Evolutionary conservation across 257 asterid species (phyloP), one percentile per base, ranked within the genome.

Genomic region (Salvia rosmarinus): DNA sequence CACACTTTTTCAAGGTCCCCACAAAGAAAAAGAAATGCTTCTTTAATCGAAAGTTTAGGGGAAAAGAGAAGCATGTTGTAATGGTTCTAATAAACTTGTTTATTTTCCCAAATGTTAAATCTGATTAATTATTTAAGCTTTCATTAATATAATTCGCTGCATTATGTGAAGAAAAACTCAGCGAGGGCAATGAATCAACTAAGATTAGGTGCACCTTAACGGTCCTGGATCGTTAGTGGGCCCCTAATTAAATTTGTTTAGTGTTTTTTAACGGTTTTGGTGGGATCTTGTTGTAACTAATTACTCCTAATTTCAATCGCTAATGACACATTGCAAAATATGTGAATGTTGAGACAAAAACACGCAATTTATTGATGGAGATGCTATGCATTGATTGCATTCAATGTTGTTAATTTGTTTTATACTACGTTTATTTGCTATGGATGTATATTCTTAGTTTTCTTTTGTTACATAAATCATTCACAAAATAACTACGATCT

Each of bases 191-290:
- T 34, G 39, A 77, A 81, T 72, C 50, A 66, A 51, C 37, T 75
- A 72, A 76, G 14, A 69, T 80, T 85, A 70, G 89, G 86, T 87
- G 62, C 75, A 81, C 72, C 80, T 35, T 70, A 68, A 79, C 23
- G 68, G 68, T 68, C 73, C 66, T 70, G 21, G 70, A 72, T 80
- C 19, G 7, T 55, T 23, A 5, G 10, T 52, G 72, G 34, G 35
- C 77, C 47, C 74, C 11, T 16, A 65, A 42, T 59, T 64, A 64
- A 49, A 51, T 17, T 39, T 25, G 14, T 39, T 51, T 59, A 54
- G 55, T 69, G 42, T 37, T 72, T 51, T 43, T 30, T 66, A 81
- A 83, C 77, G 70, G 81, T 34, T 74, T 77, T 58, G 84, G 67
- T 75, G 72, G 70, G 32, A 72, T 74, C 75, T 40, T 34, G 20